Conservation (phyloP, 179 eudicot genomes). For the Camellia oleifera region DNA sequence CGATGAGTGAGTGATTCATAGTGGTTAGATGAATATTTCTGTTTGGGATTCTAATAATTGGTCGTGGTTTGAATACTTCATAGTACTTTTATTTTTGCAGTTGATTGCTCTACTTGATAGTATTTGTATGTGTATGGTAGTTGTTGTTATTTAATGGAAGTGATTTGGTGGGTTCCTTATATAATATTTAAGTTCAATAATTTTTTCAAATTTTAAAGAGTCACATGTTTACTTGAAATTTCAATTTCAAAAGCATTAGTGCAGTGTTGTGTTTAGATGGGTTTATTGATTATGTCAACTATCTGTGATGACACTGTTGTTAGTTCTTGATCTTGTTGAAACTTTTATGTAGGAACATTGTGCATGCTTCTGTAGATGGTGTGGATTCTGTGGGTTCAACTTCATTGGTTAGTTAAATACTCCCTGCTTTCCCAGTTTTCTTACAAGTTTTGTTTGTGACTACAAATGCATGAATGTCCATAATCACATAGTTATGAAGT, state of each 20-base stretch:
- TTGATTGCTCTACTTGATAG: not conserved
- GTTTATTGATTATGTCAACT: not conserved
- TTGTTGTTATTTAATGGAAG: not conserved
- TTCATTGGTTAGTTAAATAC: constrained; percentile 40
- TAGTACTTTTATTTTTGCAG: not conserved
- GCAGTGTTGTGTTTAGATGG: not conserved
- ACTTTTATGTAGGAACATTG: constrained; percentile 27
- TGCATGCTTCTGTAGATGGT: constrained; percentile 42
- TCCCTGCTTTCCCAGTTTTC: not conserved
- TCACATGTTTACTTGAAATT: not conserved
- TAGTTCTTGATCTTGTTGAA: not conserved
- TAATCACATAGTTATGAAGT: not conserved
- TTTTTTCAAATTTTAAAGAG: not conserved
- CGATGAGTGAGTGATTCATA: not conserved
- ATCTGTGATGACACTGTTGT: not conserved
- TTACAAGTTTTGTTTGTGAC: not conserved
- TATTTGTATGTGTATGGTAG: not conserved
- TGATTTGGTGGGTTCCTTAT: not conserved
- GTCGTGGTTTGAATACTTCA: not conserved
- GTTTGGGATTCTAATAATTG: not conserved
- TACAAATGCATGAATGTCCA: not conserved
- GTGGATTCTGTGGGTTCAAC: constrained; percentile 35
- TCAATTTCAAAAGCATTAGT: not conserved
- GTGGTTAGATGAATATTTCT: not conserved
- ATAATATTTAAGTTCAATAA: not conserved